phyloP scores from a whole-genome alignment of 345 rosid genomes.

The Eutrema heterophyllum region DNA sequence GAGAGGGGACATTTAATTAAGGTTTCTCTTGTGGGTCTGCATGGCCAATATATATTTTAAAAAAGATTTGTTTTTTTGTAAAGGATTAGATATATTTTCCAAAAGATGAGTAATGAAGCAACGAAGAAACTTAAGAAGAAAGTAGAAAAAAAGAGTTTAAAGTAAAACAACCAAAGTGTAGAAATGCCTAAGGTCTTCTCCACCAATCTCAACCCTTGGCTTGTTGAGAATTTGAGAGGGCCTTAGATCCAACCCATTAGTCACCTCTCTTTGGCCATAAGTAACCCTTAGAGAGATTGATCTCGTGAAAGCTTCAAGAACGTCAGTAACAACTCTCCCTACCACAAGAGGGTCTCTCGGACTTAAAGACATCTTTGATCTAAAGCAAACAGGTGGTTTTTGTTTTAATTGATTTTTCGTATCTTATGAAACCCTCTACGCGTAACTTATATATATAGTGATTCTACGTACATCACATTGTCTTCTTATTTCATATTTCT shows the following conservation, averaged over 20 bases:
- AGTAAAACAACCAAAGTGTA: conserved; percentile 29
- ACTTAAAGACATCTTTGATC: conserved; percentile 6
- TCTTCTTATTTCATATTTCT: neutral
- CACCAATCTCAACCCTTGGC: conserved; percentile 40
- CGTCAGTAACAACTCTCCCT: conserved; percentile 29
- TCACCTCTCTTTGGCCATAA: conserved; percentile 31
- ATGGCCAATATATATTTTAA: neutral
- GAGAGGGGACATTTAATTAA: neutral
- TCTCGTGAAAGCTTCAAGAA: conserved; percentile 28
- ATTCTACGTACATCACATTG: conserved; percentile 24
- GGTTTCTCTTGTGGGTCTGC: conserved; percentile 5
- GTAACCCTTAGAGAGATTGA: conserved; percentile 29
- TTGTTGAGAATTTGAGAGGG: conserved; percentile 31
- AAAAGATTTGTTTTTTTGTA: neutral
- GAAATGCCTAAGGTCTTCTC: conserved; percentile 33
- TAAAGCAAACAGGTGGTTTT: neutral
- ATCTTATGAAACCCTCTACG: neutral
- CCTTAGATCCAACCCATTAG: conserved; percentile 33
- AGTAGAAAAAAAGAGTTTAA: neutral
- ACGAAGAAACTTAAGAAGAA: neutral
- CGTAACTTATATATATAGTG: conserved; percentile 23
- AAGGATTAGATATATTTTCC: too few relatives aligned
- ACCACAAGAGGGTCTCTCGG: conserved; percentile 29
- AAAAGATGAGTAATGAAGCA: neutral
- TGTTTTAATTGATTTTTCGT: conserved; percentile 3